Percentiles rank a stretch among this genome's conserved stretches.
Conservation (phyloP, 1,139 yeast species). For the Pneumocystis carinii region DNA sequence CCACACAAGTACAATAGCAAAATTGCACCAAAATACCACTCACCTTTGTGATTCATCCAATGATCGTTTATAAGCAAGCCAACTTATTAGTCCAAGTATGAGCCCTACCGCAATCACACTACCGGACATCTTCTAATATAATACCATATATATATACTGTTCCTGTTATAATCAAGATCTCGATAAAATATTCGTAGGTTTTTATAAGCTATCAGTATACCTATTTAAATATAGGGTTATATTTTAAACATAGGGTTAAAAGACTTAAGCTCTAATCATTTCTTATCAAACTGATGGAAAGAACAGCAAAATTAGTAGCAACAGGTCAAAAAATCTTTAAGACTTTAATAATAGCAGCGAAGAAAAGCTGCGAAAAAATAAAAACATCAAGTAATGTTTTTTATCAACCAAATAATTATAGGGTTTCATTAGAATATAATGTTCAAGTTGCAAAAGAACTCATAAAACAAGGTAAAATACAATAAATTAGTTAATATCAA, state of each 20-base stretch:
- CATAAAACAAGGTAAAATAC: conserved; percentile 76
- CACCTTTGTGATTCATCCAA: conserved; percentile 37
- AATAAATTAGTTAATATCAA: conserved; percentile 53
- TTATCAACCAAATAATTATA: neutral
- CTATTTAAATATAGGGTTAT: conserved; percentile 2
- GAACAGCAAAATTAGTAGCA: neutral
- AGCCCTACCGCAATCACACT: conserved; percentile 55
- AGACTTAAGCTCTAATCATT: no score
- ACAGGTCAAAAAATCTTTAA: neutral
- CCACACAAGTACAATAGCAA: neutral
- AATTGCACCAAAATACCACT: conserved; percentile 10
- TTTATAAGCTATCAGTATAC: no score
- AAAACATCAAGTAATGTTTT: no score
- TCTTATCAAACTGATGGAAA: neutral
- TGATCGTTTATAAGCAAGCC: conserved; percentile 52
- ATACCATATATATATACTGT: no score
- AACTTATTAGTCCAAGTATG: conserved; percentile 44
- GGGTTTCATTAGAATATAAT: conserved; percentile 1
- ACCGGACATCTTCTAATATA: conserved; percentile 32
- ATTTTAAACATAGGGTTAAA: no score
- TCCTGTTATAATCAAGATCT: no score
- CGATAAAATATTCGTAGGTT: no score
- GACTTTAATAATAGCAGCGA: neutral
- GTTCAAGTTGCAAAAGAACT: conserved; percentile 15
- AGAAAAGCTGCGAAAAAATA: no score